Evolutionary conservation across 176 grass and related monocot species (phyloP).

Genomic region (Chloris gayana): DNA sequence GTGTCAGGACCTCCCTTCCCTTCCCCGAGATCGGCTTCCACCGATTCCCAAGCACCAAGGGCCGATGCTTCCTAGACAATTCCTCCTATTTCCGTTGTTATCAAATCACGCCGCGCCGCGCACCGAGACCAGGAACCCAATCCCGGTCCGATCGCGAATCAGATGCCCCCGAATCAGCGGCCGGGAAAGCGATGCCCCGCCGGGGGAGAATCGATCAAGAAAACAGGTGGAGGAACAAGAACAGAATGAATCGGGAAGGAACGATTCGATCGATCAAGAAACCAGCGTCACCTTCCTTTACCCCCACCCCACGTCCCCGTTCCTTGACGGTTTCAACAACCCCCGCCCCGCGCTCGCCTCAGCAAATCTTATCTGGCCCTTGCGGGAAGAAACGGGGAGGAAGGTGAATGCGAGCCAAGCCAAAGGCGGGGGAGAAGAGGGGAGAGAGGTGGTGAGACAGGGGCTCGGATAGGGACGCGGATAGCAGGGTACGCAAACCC

Average conservation of each 20-base stretch:
- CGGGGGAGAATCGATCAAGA: constrained; percentile 25
- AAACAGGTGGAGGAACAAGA: not conserved
- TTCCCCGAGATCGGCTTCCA: constrained; percentile 29
- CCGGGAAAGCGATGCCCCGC: constrained; percentile 8
- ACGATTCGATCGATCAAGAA: constrained; percentile 33
- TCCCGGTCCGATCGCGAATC: constrained; percentile 37
- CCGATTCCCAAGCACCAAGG: not conserved
- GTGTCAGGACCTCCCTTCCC: not conserved
- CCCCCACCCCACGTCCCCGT: constrained; percentile 25
- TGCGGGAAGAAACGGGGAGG: constrained; percentile 28
- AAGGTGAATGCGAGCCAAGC: constrained; percentile 3
- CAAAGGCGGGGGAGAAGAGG: not conserved
- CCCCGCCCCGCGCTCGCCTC: constrained; percentile 3
- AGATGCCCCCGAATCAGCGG: constrained; percentile 42
- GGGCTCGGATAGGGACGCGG: constrained; percentile 37
- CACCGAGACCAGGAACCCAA: constrained; percentile 38
- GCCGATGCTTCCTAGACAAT: constrained; percentile 18
- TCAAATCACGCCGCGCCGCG: constrained; percentile 27
- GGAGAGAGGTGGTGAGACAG: not conserved
- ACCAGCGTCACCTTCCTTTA: constrained; percentile 18
- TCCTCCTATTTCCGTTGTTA: constrained; percentile 7
- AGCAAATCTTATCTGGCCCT: constrained; percentile 52
- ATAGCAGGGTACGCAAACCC: constrained; percentile 46
- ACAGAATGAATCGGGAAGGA: constrained; percentile 13
- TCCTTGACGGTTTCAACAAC: constrained; percentile 37